phyloP scores from a whole-genome alignment of 2,329 filamentous ascomycete species.

The Pseudogymnoascus sp. region DNA sequence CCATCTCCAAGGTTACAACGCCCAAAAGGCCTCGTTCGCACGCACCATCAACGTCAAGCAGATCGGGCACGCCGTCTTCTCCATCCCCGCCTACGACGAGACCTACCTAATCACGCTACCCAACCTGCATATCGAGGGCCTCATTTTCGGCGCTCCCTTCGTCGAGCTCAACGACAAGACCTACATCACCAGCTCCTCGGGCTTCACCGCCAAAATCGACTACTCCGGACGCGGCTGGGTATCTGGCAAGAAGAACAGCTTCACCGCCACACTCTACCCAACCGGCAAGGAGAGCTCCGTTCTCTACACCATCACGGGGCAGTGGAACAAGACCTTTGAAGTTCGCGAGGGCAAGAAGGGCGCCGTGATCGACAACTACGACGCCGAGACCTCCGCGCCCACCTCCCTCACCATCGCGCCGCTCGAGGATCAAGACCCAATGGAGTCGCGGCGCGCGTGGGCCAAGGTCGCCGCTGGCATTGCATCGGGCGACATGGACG shows the following conservation, averaged over 20 bases:
- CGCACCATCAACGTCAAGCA: constrained; percentile 93
- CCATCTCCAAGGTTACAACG: constrained; percentile 79
- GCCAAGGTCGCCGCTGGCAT: constrained; percentile 75
- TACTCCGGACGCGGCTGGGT: constrained; percentile 94
- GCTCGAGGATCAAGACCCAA: constrained; percentile 71
- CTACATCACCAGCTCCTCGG: constrained; percentile 78
- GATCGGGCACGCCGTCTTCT: constrained; percentile 79
- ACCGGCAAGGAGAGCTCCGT: constrained; percentile 64
- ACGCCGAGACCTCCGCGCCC: constrained; percentile 47
- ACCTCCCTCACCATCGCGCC: constrained; percentile 65
- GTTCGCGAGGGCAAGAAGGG: constrained; percentile 60
- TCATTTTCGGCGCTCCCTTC: constrained; percentile 79
- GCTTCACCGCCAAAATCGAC: constrained; percentile 82
- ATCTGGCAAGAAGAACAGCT: constrained; percentile 89
- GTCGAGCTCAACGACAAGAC: constrained; percentile 82
- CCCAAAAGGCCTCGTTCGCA: constrained; percentile 90
- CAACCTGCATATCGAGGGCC: constrained; percentile 83
- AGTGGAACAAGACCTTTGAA: constrained; percentile 79
- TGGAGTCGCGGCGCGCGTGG: constrained; percentile 87
- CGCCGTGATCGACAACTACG: constrained; percentile 50
- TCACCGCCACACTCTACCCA: constrained; percentile 65
- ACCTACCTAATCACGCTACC: constrained; percentile 88
- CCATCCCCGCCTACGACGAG: constrained; percentile 49
- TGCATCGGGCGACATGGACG: constrained; percentile 73
- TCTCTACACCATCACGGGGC: constrained; percentile 74